These are phyloP conservation scores for Pyrenula massariospora DNA, from an alignment of 495 filamentous ascomycete genomes.

Conservation along the genomic window DNA sequence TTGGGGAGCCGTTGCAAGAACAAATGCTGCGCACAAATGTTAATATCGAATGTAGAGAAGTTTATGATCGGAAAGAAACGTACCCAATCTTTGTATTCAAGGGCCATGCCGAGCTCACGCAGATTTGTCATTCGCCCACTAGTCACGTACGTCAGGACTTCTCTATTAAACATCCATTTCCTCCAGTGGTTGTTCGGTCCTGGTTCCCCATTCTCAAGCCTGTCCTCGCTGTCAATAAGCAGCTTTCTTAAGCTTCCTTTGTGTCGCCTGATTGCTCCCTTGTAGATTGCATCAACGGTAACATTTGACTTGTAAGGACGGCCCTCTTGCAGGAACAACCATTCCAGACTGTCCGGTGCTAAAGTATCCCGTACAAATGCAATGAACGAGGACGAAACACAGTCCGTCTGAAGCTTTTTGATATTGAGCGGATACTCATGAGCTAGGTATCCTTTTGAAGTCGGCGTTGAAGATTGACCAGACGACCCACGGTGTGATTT, in stretches of 20 bases:
- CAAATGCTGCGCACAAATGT: conserved; percentile 49
- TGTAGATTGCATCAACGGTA: conserved; percentile 63
- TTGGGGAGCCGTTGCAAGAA: conserved; percentile 76
- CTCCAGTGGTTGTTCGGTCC: conserved; percentile 40
- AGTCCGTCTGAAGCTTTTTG: conserved; percentile 73
- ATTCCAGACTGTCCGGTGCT: conserved; percentile 75
- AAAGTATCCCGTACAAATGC: conserved; percentile 76
- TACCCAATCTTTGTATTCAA: conserved; percentile 85
- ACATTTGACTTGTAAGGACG: conserved; percentile 44
- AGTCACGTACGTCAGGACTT: conserved; percentile 66
- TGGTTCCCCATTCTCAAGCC: conserved; percentile 11
- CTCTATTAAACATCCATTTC: conserved; percentile 68
- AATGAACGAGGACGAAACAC: conserved; percentile 66
- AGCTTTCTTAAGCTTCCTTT: conserved; percentile 62
- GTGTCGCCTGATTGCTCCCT: conserved; percentile 61
- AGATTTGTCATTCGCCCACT: conserved; percentile 72
- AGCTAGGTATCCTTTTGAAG: conserved; percentile 3
- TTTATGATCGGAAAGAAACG: conserved; percentile 14
- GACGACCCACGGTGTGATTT: not conserved
- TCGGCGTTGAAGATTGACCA: conserved; percentile 2
- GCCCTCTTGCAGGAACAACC: conserved; percentile 72
- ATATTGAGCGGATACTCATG: conserved; percentile 59
- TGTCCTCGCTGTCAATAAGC: conserved; percentile 62
- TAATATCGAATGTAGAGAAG: conserved; percentile 5
- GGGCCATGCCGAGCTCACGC: conserved; percentile 61